A percentile compares a stretch with the other conserved stretches of the same genome.
phyloP scores from a whole-genome alignment of 2,329 filamentous ascomycete species.

The Sclerotinia subarctica region DNA sequence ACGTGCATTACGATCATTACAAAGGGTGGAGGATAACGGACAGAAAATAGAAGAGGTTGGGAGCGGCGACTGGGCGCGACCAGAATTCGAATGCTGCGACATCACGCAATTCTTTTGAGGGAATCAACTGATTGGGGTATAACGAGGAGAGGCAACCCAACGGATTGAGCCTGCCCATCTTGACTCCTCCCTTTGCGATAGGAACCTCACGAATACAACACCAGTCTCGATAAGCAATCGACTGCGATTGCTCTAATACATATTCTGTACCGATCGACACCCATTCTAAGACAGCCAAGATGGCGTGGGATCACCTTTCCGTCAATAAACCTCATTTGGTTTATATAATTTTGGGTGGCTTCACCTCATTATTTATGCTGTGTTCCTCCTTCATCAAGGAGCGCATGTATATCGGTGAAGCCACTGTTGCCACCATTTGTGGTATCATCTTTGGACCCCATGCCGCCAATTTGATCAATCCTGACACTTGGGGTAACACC shows the following conservation, averaged over 20 bases:
- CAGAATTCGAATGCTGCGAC: conserved; percentile 45
- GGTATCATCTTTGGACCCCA: conserved; percentile 87
- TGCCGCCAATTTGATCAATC: conserved; percentile 77
- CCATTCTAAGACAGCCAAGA: conserved; percentile 39
- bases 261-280: conserved; percentile 1
- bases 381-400: conserved; percentile 98
- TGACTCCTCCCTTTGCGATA: conserved; percentile 1
- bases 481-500: conserved; percentile 71
- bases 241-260: conserved; percentile 10
- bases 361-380: conserved; percentile 97
- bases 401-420: conserved; percentile 96
- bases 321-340: conserved; percentile 96
- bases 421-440: conserved; percentile 85
- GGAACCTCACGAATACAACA: not conserved
- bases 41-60: conserved; percentile 21
- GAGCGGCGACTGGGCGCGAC: conserved; percentile 51
- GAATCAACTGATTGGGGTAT: conserved; percentile 39
- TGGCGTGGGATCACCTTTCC: conserved; percentile 77
- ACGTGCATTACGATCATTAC: conserved; percentile 8
- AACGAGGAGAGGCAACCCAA: conserved; percentile 25
- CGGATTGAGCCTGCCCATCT: conserved; percentile 21
- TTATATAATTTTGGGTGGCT: conserved; percentile 96
- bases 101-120: conserved; percentile 34
- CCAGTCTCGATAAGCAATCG: conserved; percentile 9
- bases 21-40: not conserved